A percentile compares a stretch with the other conserved stretches of the same genome.
Evolutionary conservation across 1,284 basidiomycete genomes (phyloP).

Genomic region (Austroboletus rostrupii): DNA sequence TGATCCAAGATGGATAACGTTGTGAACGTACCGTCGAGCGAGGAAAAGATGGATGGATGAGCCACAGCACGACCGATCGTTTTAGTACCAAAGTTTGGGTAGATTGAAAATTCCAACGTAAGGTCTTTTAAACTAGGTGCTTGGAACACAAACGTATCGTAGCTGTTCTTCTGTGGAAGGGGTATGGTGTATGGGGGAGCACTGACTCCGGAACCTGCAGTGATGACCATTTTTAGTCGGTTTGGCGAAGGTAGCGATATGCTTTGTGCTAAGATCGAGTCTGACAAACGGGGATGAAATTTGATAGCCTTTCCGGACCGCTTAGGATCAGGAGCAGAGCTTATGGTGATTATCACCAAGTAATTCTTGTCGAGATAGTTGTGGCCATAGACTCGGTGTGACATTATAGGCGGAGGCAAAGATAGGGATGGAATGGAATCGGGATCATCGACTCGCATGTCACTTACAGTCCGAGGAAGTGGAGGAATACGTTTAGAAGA

Average conservation of each 20-base stretch:
- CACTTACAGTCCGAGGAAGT: constrained; percentile 18
- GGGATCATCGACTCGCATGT: constrained; percentile 44
- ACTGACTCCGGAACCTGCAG: constrained; percentile 70
- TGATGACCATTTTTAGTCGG: constrained; percentile 93
- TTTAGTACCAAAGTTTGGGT: constrained; percentile 98
- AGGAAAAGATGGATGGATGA: constrained; percentile 70
- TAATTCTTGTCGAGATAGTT: constrained; percentile 88
- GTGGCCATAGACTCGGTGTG: constrained; percentile 87
- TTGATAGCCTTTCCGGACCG: constrained; percentile 44
- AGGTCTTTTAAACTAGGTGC: constrained; percentile 63
- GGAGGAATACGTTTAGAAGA: constrained; percentile 6
- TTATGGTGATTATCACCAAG: constrained; percentile 85
- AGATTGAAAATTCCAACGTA: constrained; percentile 90
- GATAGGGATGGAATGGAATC: constrained; percentile 93
- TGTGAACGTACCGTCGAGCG: constrained; percentile 47
- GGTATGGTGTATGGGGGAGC: constrained; percentile 87
- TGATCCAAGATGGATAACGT: constrained; percentile 85
- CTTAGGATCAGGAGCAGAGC: constrained; percentile 41
- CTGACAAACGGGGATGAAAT: constrained; percentile 66
- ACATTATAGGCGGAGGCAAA: constrained; percentile 97
- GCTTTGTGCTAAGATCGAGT: constrained; percentile 44
- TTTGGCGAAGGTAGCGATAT: constrained; percentile 64
- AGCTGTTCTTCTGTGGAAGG: constrained; percentile 77
- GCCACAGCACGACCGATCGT: constrained; percentile 93
- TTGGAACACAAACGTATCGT: constrained; percentile 89